Conservation (phyloP, 306 rosid species). For the Quercus wislizeni region DNA sequence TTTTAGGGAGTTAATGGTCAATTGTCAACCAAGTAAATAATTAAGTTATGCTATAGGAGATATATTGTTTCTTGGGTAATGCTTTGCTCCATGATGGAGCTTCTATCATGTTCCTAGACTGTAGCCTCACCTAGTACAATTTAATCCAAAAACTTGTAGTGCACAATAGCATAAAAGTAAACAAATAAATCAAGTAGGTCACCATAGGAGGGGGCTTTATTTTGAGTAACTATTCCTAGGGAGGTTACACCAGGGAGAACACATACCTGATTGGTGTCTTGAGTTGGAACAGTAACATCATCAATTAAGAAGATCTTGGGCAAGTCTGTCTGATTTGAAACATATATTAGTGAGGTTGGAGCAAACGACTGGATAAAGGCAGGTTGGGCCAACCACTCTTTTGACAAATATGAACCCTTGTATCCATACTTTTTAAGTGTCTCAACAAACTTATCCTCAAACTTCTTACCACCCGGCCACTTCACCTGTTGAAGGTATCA, state of each 20-base stretch:
- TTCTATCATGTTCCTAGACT: background rate
- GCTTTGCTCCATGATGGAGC: no score
- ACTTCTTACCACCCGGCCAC: conserved; percentile 64
- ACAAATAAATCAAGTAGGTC: background rate
- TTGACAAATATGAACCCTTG: conserved; percentile 78
- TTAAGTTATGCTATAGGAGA: background rate
- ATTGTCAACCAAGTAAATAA: background rate
- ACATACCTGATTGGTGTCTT: conserved; percentile 87
- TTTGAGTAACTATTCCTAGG: no score
- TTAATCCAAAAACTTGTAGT: background rate
- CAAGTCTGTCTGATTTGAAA: conserved; percentile 68
- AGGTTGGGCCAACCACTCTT: conserved; percentile 84
- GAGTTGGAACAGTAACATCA: conserved; percentile 54
- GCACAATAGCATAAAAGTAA: background rate
- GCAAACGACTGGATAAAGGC: conserved; percentile 90
- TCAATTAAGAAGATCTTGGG: conserved; percentile 76
- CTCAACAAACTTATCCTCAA: conserved; percentile 85
- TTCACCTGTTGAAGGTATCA: conserved; percentile 59
- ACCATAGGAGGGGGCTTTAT: background rate
- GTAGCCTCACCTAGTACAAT: background rate
- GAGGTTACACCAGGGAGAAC: conserved; percentile 6
- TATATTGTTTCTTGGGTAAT: background rate
- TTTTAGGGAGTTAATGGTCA: background rate
- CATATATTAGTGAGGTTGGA: conserved; percentile 74
- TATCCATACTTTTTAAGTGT: conserved; percentile 80